Percentiles rank a stretch among this genome's conserved stretches.
These are phyloP conservation scores for Eucalyptus cladocalyx DNA, from an alignment of 345 rosid species.

Conservation along the genomic window DNA sequence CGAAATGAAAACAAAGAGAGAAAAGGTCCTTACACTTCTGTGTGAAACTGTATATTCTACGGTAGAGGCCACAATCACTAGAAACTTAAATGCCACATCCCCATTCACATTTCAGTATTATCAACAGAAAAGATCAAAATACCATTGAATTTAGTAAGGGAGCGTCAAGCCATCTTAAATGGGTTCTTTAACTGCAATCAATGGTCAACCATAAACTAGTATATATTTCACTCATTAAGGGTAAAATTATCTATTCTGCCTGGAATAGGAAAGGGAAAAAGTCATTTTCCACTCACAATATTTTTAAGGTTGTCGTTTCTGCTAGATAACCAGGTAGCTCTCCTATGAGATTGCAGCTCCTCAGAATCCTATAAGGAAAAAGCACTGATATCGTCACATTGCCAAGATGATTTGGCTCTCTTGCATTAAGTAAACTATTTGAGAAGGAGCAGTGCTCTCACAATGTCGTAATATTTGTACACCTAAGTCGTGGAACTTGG, in stretches of 20 bases:
- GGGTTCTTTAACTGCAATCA: background rate
- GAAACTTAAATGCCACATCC: background rate
- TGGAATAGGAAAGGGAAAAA: background rate
- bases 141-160: background rate
- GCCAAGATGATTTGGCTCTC: background rate
- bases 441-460: background rate
- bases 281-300: conserved; percentile 21
- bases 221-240: background rate
- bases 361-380: conserved; percentile 22
- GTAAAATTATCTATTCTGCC: background rate
- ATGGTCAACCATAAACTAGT: background rate
- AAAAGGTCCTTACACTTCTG: background rate
- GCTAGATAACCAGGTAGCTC: conserved; percentile 27
- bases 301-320: background rate
- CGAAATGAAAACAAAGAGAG: background rate
- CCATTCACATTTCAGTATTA: background rate
- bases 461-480: background rate
- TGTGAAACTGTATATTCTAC: background rate
- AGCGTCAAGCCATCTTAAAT: background rate
- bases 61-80: background rate
- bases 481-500: background rate
- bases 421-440: background rate
- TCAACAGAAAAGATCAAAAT: background rate
- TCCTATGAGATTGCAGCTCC: conserved; percentile 50
- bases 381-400: no score